A percentile compares a stretch with the other conserved stretches of the same genome.
phyloP scores from a whole-genome alignment of 129 eudicot species.

The Chrysanthemum seticuspe region DNA sequence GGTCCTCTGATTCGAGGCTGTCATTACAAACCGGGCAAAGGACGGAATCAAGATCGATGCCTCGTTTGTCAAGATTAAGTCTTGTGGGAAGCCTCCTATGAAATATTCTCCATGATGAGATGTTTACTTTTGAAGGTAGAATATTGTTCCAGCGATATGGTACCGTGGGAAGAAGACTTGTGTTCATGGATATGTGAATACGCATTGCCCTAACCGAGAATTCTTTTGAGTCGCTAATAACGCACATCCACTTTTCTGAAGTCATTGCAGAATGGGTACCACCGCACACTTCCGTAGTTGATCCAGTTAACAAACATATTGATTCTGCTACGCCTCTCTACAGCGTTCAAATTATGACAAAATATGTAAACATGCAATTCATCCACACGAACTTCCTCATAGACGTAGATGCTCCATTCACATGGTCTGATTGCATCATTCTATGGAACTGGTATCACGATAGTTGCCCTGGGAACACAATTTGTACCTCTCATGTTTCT shows the following conservation, averaged over 20 bases:
- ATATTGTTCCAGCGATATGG: too few species aligned
- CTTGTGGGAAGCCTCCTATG: too few species aligned
- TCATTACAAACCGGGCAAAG: too few species aligned
- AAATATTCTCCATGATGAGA: too few species aligned
- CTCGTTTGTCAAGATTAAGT: too few species aligned
- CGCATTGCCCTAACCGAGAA: too few species aligned
- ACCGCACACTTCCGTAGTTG: background rate
- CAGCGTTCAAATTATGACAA: conserved; percentile 12
- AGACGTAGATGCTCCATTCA: conserved; percentile 12
- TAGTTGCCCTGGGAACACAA: background rate
- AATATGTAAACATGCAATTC: conserved; percentile 4
- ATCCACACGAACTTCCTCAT: conserved; percentile 20
- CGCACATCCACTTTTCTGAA: background rate
- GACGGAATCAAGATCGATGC: too few species aligned
- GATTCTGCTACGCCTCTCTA: conserved; percentile 16
- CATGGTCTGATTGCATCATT: conserved; percentile 16
- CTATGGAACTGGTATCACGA: background rate
- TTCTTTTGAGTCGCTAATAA: too few species aligned
- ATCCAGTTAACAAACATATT: conserved; percentile 9
- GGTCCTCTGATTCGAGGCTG: too few species aligned
- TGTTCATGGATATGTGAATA: too few species aligned
- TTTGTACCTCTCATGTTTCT: conserved; percentile 16
- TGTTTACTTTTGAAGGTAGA: too few species aligned
- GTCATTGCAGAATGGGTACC: conserved; percentile 21
- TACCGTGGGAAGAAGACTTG: too few species aligned